Base-by-base conservation (phyloP, 2,329 filamentous ascomycete genomes). In the Pseudogymnoascus pannorum region DNA sequence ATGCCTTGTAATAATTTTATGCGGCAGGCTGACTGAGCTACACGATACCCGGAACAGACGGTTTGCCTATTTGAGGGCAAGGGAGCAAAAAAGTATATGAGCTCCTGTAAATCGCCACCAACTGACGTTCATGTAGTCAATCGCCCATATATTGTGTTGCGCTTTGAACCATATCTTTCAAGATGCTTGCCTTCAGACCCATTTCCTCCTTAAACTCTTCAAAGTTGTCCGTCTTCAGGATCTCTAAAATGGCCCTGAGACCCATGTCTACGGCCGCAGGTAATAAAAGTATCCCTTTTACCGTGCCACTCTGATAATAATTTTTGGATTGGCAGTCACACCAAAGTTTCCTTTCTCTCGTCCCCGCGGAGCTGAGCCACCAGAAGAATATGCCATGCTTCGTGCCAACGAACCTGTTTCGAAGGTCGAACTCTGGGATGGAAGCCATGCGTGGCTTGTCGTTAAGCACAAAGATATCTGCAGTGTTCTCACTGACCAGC, bases 381-480 rank as follows among this genome's bases (percentile, higher is more conserved):
- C 78, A 0, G 71, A 72, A 4, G 77, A 79, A 64, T 80, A 76
- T 60, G 76, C 76, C 2, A 68, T 68, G 3, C 72, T 81, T 20
- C 73, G 78, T 6, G 73, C 71, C n/a, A 74, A 68, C 1, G 70
- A 76, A 3, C 77, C 78, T 0, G 72, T 81, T 4, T 78, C 78
- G 0, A 67, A 70, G 60, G 76, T 81, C 12, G 73, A 75, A 64
- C 73, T 81, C 8, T 81, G 73, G 62, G 78, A 81, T 65, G 76
- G 75, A n/a, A 76, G 72, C 57, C 64, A 73, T 12, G 75, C 77
- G 4, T 81, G 79, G 79, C 69, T 81, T 1, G 73, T 78, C 4
- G 75, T 77, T 12, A 81, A 80, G 67, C 73, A 80, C 65, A 72
- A 75, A 54, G 78, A 81, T 65, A 75, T 80, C 9, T 75, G 74